A percentile compares a stretch with the other conserved stretches of the same genome.
Evolutionary conservation across 148 eudicot genomes (phyloP).

Genomic region (Arctostaphylos glauca): DNA sequence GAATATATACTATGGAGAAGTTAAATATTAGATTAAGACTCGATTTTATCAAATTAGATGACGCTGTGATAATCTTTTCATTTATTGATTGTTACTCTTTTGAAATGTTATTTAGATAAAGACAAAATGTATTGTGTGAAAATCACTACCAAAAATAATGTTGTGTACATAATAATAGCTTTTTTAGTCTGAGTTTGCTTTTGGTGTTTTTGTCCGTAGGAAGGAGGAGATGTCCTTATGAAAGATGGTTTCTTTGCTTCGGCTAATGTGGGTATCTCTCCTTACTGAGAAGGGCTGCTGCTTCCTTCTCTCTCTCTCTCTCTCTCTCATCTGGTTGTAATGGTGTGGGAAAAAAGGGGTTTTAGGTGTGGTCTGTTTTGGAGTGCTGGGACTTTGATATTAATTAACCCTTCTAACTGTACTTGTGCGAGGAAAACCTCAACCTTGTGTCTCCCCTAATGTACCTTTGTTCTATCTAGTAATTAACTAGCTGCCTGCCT

Average conservation of each 20-base stretch:
- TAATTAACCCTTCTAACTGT: constrained; percentile 2
- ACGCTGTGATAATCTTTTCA: neutral
- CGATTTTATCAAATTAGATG: too few species aligned
- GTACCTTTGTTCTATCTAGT: neutral
- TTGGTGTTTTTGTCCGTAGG: constrained; percentile 36
- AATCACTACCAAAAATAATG: neutral
- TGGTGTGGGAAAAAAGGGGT: neutral
- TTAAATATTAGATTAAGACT: too few species aligned
- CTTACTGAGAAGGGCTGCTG: constrained; percentile 37
- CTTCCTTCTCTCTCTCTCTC: constrained; percentile 15
- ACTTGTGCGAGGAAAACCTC: constrained; percentile 3
- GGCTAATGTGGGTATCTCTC: constrained; percentile 74
- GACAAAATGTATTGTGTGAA: neutral
- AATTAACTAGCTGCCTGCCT: neutral
- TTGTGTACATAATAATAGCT: too few species aligned
- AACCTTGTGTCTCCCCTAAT: neutral
- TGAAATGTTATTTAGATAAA: too few species aligned
- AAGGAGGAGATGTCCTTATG: constrained; percentile 59
- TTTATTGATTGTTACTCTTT: neutral
- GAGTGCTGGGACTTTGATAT: neutral
- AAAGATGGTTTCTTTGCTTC: constrained; percentile 74
- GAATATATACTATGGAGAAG: too few species aligned
- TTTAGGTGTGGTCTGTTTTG: neutral
- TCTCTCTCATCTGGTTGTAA: neutral
- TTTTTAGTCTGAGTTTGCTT: neutral